Evolutionary conservation across 1,139 yeast species (phyloP).

Genomic region (Wickerhamomyces sp.): DNA sequence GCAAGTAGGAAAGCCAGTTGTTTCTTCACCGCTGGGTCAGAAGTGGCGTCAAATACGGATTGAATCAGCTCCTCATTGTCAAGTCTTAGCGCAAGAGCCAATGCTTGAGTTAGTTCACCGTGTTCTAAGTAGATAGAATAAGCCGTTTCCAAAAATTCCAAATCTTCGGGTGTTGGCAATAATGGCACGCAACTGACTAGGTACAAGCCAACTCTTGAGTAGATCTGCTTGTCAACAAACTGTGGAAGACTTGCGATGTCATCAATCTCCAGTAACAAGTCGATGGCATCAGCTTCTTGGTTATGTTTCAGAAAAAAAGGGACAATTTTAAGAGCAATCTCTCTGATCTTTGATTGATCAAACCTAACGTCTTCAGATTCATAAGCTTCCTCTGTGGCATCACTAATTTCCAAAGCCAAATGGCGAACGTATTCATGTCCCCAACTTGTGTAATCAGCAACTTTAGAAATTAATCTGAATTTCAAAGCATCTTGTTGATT

Average conservation of each 20-base stretch:
- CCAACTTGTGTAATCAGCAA: constrained; percentile 75
- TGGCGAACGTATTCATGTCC: constrained; percentile 98
- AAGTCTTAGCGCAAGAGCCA: constrained; percentile 81
- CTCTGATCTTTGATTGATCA: constrained; percentile 42
- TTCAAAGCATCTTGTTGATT: constrained; percentile 77
- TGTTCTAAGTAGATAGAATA: constrained; percentile 77
- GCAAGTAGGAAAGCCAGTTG: constrained; percentile 90
- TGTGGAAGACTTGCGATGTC: constrained; percentile 75
- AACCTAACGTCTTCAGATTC: constrained; percentile 43
- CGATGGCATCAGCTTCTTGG: constrained; percentile 98
- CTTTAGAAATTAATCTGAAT: constrained; percentile 67
- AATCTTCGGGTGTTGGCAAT: constrained; percentile 92
- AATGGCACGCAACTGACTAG: constrained; percentile 95
- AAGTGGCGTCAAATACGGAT: constrained; percentile 72
- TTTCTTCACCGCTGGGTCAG: constrained; percentile 70
- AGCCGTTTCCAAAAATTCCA: constrained; percentile 85
- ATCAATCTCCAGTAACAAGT: constrained; percentile 83
- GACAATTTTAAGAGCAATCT: constrained; percentile 70
- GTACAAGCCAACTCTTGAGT: constrained; percentile 84
- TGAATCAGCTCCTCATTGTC: constrained; percentile 76
- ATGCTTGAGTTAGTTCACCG: constrained; percentile 82
- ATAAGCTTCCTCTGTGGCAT: constrained; percentile 63
- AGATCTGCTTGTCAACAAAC: constrained; percentile 82
- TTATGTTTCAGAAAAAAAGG: constrained; percentile 91
- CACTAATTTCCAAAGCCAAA: constrained; percentile 91